Percentiles rank a stretch among this genome's conserved stretches.
phyloP scores from a whole-genome alignment of 495 filamentous ascomycete genomes.

The Lasiosphaeria miniovina region DNA sequence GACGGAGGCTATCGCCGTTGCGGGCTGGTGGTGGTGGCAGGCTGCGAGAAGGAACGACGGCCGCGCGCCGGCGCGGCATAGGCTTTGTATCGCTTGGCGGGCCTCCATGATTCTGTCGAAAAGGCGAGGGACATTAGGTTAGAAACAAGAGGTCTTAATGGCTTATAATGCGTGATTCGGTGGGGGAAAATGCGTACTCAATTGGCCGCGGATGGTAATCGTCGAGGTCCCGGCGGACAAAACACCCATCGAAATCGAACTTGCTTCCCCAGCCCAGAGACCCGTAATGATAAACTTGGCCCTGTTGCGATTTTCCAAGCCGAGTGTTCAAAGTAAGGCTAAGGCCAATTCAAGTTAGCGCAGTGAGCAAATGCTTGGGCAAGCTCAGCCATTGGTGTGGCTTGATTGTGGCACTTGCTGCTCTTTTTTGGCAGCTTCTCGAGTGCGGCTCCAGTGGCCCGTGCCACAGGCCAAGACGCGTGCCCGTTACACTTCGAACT shows the following conservation, averaged over 20 bases:
- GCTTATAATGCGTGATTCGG: background rate
- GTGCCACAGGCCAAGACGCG: too few relatives aligned
- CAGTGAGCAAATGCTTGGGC: background rate
- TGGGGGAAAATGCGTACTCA: background rate
- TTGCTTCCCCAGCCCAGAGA: conserved; percentile 2
- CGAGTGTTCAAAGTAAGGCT: background rate
- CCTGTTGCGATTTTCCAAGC: background rate
- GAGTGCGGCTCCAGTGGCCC: too few relatives aligned
- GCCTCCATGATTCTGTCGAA: conserved; percentile 26
- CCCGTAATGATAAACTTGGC: background rate
- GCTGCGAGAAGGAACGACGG: background rate
- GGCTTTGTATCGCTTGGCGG: conserved; percentile 23
- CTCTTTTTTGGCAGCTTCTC: too few relatives aligned
- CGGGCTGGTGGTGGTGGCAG: background rate
- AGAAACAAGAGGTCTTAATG: background rate
- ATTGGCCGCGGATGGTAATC: conserved; percentile 6
- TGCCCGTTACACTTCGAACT: too few relatives aligned
- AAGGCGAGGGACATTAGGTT: background rate
- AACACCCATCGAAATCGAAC: background rate
- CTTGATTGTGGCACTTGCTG: too few relatives aligned
- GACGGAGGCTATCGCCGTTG: background rate
- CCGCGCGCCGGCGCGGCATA: conserved; percentile 17
- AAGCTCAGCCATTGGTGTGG: too few relatives aligned
- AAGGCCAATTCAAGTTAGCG: background rate
- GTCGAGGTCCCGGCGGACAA: background rate